Conservation (phyloP, 129 eudicot genomes). For the Gnaphalium uliginosum region DNA sequence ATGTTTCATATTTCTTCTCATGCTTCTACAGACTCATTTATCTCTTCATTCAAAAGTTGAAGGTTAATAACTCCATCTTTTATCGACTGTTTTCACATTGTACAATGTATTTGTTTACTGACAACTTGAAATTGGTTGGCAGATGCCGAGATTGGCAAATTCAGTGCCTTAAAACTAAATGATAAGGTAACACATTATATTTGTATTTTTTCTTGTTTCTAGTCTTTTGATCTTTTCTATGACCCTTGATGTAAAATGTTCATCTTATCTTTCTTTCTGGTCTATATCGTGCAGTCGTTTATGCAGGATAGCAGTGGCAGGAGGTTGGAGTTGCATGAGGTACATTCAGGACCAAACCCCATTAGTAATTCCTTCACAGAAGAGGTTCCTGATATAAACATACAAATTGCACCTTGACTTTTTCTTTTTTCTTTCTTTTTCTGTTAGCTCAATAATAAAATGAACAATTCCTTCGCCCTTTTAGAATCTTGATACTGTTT, state of each 20-base stretch:
- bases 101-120: slow-evolving; percentile 6
- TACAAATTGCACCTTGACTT: slow-evolving; percentile 32
- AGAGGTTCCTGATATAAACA: slow-evolving; percentile 28
- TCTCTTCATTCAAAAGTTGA: slow-evolving; percentile 36
- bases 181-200: slow-evolving; percentile 34
- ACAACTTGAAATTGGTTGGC: slow-evolving; percentile 18
- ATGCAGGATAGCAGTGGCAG: slow-evolving; percentile 24
- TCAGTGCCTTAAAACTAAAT: slow-evolving; percentile 16
- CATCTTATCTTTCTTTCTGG: not conserved
- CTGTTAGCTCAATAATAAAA: slow-evolving; percentile 19
- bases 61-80: slow-evolving; percentile 26
- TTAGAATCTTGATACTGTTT: not conserved
- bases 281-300: slow-evolving; percentile 15
- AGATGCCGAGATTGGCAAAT: slow-evolving; percentile 33
- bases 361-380: slow-evolving; percentile 35
- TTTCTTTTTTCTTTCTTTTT: not conserved
- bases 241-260: not conserved
- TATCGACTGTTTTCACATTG: not conserved
- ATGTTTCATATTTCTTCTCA: slow-evolving; percentile 41
- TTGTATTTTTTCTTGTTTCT: not conserved
- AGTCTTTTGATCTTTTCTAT: not conserved
- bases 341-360: slow-evolving; percentile 46
- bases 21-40: slow-evolving; percentile 45
- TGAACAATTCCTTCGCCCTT: slow-evolving; percentile 13
- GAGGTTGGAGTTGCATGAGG: slow-evolving; percentile 41